These are phyloP conservation scores for Monosporascus cannonballus DNA, from an alignment of 2,329 filamentous ascomycete species.

Conservation along the genomic window DNA sequence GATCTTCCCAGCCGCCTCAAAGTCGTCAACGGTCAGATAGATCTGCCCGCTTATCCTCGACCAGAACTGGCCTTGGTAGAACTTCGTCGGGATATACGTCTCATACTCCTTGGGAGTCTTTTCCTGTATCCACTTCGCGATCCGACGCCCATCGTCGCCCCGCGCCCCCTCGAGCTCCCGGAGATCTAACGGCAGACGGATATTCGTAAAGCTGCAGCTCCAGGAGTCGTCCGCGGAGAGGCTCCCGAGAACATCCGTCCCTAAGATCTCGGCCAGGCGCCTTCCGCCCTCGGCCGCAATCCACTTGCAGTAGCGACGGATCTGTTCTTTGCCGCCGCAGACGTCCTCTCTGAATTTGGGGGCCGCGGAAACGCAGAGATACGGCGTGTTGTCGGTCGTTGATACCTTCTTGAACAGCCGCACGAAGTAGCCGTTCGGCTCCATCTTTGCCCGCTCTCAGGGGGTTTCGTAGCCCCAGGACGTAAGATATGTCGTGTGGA, in stretches of 20 bases:
- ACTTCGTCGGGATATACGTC: slow-evolving; percentile 54
- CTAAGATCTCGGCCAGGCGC: slow-evolving; percentile 46
- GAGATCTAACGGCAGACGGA: too few relatives aligned
- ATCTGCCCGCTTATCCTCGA: slow-evolving; percentile 58
- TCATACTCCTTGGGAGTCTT: slow-evolving; percentile 36
- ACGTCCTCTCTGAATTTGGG: slow-evolving; percentile 52
- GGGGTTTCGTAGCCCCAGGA: slow-evolving; percentile 55
- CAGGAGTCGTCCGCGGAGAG: too few relatives aligned
- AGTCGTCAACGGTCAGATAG: slow-evolving; percentile 61
- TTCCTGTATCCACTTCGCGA: slow-evolving; percentile 22
- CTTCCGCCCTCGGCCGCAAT: slow-evolving; percentile 52
- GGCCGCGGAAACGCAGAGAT: slow-evolving; percentile 53
- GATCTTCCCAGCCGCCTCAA: slow-evolving; percentile 50
- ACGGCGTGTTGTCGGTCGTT: slow-evolving; percentile 56
- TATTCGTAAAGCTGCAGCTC: too few relatives aligned
- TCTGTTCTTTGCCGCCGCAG: slow-evolving; percentile 56
- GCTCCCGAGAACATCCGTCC: slow-evolving; percentile 33
- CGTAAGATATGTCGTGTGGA: slow-evolving; percentile 60
- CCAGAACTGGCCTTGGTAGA: slow-evolving; percentile 54
- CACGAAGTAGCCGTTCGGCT: slow-evolving; percentile 44
- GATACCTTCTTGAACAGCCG: slow-evolving; percentile 58
- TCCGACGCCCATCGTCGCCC: not conserved
- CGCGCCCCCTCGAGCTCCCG: slow-evolving; percentile 22
- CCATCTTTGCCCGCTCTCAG: not conserved
- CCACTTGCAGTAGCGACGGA: slow-evolving; percentile 48